Evolutionary conservation across 2,329 filamentous ascomycete genomes (phyloP), one percentile per base, ranked within the genome.

Genomic region (Sporothrix schenckii): DNA sequence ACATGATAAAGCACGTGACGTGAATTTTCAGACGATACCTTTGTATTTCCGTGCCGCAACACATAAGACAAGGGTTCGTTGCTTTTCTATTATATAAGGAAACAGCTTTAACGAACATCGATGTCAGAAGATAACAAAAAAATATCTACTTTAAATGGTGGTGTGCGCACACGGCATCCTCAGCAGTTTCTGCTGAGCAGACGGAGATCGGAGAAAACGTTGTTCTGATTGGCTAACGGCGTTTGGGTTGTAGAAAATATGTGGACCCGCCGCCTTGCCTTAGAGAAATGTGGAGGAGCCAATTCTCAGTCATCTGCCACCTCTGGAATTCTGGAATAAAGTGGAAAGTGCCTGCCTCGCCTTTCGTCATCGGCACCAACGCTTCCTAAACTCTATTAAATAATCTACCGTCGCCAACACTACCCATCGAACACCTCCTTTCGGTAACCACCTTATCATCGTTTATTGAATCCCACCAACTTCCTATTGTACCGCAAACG

Each of bases 311-410:
- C 66, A 68, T 30, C 63, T 66, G 47, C 52, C 52, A 4, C 52
- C 66, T 68, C 53, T 49, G 56, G 34, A 41, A n/a, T 24, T 44
- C 39, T 30, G 39, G 39, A 47, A 16, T 27, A 63, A 63, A 63
- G 60, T 63, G 60, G 60, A 63, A 49, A 16, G 24, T 47, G 24
- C 19, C 24, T 65, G 61, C 61, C 61, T 65, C 61, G 61, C 24
- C 60, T 50, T 63, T 50, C 60, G 60, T 70, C 68, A 70, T 69
- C n/a, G 21, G 30, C 67, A n/a, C 63, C 58, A 63, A 21, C 56
- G 19, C 10, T 61, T 21, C 34, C 19, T 44, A 13, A 47, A 24
- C 39, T 27, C 58, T 27, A 21, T 27, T 27, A 24, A 24, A 27
- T 13, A 47, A 47, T 34, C 39, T 24, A 30, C 41, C 19, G 21